Percentiles rank a stretch among this genome's conserved stretches.
These are phyloP conservation scores for Amanita rubescens DNA, from an alignment of 768 basidiomycete species.

Conservation along the genomic window DNA sequence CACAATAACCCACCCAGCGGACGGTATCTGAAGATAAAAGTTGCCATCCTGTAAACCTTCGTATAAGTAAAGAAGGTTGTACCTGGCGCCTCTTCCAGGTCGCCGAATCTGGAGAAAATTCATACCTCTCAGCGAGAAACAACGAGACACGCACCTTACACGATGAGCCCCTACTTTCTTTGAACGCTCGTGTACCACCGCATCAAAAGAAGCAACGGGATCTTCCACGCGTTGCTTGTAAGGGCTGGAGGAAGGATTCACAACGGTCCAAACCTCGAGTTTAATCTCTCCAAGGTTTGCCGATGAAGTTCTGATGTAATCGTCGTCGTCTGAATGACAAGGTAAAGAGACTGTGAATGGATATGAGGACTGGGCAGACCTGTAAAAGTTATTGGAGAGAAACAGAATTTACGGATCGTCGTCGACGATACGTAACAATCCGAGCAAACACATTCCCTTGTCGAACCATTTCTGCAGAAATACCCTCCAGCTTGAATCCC, in stretches of 20 bases:
- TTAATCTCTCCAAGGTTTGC: conserved; percentile 15
- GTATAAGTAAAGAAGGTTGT: neutral
- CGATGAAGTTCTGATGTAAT: conserved; percentile 8
- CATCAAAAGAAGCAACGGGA: neutral
- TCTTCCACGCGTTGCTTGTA: too few species aligned
- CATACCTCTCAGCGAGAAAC: neutral
- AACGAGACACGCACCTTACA: conserved; percentile 13
- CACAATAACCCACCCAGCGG: conserved; percentile 13
- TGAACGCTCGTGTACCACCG: conserved; percentile 18
- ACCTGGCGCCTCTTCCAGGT: neutral
- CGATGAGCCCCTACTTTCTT: conserved; percentile 19
- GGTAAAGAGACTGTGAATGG: neutral
- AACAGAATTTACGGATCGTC: conserved; percentile 1
- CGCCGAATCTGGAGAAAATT: neutral
- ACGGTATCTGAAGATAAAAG: conserved; percentile 19
- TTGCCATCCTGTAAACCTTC: conserved; percentile 5
- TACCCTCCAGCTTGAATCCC: neutral
- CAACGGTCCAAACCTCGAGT: neutral
- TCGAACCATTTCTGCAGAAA: neutral
- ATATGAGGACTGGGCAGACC: conserved; percentile 1
- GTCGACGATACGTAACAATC: neutral
- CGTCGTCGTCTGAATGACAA: conserved; percentile 18
- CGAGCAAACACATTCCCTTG: neutral
- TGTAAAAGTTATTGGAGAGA: conserved; percentile 9
- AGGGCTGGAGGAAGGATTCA: too few species aligned